Evolutionary conservation across 176 grass and related monocot species (phyloP).

Genomic region (Ensete glaucum): DNA sequence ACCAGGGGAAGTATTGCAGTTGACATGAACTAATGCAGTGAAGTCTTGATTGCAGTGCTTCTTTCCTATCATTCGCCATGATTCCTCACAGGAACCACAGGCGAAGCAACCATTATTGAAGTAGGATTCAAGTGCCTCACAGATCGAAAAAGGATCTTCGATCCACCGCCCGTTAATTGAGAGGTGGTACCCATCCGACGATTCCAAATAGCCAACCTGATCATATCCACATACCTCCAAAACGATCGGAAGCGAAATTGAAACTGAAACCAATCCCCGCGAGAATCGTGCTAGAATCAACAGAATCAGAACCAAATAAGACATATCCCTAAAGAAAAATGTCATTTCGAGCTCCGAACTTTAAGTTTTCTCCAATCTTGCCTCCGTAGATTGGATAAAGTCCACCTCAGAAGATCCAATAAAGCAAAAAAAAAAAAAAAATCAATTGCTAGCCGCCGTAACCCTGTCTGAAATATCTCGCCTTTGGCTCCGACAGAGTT

Average conservation of each 20-base stretch:
- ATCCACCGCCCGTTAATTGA: conserved; percentile 47
- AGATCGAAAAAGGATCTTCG: conserved; percentile 43
- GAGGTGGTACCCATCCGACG: conserved; percentile 29
- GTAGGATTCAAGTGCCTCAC: conserved; percentile 56
- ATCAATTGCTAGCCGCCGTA: background rate
- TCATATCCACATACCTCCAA: conserved; percentile 49
- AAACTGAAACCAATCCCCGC: conserved; percentile 24
- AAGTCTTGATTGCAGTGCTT: conserved; percentile 32
- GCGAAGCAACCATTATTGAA: conserved; percentile 46
- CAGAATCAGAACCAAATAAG: conserved; percentile 23
- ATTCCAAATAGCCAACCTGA: conserved; percentile 34
- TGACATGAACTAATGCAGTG: background rate
- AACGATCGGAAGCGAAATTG: conserved; percentile 14
- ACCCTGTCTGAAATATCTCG: background rate
- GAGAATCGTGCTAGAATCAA: conserved; percentile 31
- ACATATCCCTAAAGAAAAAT: background rate
- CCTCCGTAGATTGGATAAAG: background rate
- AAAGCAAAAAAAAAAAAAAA: too few relatives aligned
- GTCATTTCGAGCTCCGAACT: background rate
- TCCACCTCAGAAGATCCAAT: background rate
- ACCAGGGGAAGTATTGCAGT: conserved; percentile 33
- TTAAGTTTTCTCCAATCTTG: background rate
- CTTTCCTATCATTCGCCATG: conserved; percentile 33
- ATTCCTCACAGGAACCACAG: conserved; percentile 28
- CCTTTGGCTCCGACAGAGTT: background rate